Percentiles rank a stretch among this genome's conserved stretches.
These are phyloP conservation scores for Saccharomycopsis babjevae DNA, from an alignment of 805 yeast genomes.

Conservation along the genomic window DNA sequence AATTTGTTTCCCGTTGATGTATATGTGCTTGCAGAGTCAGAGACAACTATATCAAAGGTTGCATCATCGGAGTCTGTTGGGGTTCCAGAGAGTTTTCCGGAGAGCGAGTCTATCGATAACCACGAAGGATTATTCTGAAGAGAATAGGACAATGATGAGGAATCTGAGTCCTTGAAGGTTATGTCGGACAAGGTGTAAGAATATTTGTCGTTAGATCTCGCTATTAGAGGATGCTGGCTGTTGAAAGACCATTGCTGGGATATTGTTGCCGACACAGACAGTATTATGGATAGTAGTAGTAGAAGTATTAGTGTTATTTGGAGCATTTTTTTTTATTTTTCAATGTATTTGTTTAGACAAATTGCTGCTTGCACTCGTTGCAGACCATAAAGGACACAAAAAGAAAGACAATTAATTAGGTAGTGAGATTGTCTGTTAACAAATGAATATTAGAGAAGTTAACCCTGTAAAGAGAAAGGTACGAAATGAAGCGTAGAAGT, in stretches of 20 bases:
- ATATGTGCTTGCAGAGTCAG: slow-evolving; percentile 43
- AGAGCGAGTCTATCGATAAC: slow-evolving; percentile 57
- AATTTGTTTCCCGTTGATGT: slow-evolving; percentile 36
- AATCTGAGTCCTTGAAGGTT: slow-evolving; percentile 43
- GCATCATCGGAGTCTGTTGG: slow-evolving; percentile 40
- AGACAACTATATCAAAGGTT: slow-evolving; percentile 49
- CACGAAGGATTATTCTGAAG: slow-evolving; percentile 56
- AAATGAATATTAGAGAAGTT: too few species aligned
- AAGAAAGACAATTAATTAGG: too few species aligned
- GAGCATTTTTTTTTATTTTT: neutral
- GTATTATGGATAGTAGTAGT: neutral
- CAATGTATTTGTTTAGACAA: neutral
- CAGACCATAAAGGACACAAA: too few species aligned
- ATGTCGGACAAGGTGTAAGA: slow-evolving; percentile 56
- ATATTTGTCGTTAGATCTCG: slow-evolving; percentile 54
- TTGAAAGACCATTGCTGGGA: slow-evolving; percentile 60
- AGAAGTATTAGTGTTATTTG: neutral
- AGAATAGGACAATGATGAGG: slow-evolving; percentile 41
- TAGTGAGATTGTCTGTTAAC: too few species aligned
- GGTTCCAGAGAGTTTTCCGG: slow-evolving; percentile 60
- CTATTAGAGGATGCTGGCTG: slow-evolving; percentile 82
- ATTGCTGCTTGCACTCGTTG: too few species aligned
- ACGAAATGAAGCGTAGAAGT: too few species aligned
- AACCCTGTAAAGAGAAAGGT: too few species aligned
- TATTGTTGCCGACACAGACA: slow-evolving; percentile 1